Base-by-base conservation (phyloP, 2,329 filamentous ascomycete genomes). In the Aureobasidium uvarum region DNA sequence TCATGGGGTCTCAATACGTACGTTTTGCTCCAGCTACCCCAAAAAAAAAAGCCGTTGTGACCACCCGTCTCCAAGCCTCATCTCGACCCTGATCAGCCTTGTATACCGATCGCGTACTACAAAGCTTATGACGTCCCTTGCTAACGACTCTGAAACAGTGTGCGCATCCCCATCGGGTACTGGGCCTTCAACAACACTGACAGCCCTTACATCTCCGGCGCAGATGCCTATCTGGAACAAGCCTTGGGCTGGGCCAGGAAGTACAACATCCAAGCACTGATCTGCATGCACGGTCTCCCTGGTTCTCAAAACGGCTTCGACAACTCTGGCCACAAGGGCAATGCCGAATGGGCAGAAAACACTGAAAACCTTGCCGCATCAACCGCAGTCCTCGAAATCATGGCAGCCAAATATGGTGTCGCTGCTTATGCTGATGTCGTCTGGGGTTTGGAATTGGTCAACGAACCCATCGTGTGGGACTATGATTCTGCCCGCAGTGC, bases 251-350 rank as follows among this genome's bases (percentile, higher is more conserved):
- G 84, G 84, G 81, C 84, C 4, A 72, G 82, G 48, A 75, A 76
- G 33, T 75, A 81, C 0, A 80, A 81, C 1, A 72, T 86, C 38
- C 84, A 85, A 72, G 78, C 86, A 14, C 79, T 85, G 70, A 81
- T 87, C 62, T 84, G 86, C 69, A 77, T 86, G 10, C 85, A 87
- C 71, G 84, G 83, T 31, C 81, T 81, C 3, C 84, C 62, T 76
- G 80, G 81, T 46, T 82, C 79, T 1, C 85, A 86, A 69, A 86
- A 87, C 68, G 85, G 85, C 14, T 87, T 84, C 70, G 85, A 88
- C 73, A 87, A 88, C 73, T 85, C 81, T 48, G 86, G 86, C 2
- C 81, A 83, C 66, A 56, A 23, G 76, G 77, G 69, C 77, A 76
- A 59, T 70, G 68, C 62, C 78, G 62, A 20, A 79, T 78, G 68